Evolutionary conservation across 2,329 filamentous ascomycete genomes (phyloP).

Genomic region (Cladosporium sp.): DNA sequence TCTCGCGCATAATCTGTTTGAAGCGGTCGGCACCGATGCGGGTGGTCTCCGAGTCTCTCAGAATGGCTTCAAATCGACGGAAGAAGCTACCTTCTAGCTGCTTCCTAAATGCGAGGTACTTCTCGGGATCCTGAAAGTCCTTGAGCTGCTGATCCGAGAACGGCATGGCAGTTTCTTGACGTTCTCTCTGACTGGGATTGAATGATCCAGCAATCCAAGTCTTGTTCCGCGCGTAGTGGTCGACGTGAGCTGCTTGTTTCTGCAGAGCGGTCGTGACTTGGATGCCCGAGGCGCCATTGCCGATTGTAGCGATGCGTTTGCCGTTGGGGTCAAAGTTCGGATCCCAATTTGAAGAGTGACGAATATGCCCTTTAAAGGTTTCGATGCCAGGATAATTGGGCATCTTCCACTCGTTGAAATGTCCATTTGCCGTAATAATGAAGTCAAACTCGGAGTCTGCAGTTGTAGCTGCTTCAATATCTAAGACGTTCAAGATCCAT

Average conservation of each 20-base stretch:
- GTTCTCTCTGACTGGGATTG: conserved; percentile 44
- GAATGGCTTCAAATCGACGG: conserved; percentile 38
- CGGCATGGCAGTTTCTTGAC: conserved; percentile 51
- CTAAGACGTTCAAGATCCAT: conserved; percentile 53
- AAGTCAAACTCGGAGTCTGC: conserved; percentile 50
- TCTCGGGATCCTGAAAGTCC: conserved; percentile 54
- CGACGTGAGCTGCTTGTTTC: conserved; percentile 41
- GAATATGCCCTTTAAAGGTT: conserved; percentile 32
- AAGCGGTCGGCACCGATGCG: conserved; percentile 31
- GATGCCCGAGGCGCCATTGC: conserved; percentile 39
- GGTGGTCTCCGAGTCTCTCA: conserved; percentile 34
- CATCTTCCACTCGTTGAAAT: conserved; percentile 60
- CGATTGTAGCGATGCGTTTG: conserved; percentile 38
- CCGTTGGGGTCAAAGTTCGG: conserved; percentile 26
- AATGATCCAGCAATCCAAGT: conserved; percentile 64
- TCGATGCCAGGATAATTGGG: conserved; percentile 50
- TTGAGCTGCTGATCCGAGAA: conserved; percentile 49
- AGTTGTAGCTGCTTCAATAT: conserved; percentile 22
- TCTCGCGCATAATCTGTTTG: conserved; percentile 34
- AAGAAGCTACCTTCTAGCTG: conserved; percentile 53
- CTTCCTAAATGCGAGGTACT: conserved; percentile 48
- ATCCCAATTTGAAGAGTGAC: conserved; percentile 37
- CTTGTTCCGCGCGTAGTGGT: conserved; percentile 59
- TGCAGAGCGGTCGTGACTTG: conserved; percentile 45
- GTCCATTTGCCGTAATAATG: conserved; percentile 57